These are phyloP conservation scores for Chondrus crispus DNA, from an alignment of 23 red algal species.

Conservation along the genomic window DNA sequence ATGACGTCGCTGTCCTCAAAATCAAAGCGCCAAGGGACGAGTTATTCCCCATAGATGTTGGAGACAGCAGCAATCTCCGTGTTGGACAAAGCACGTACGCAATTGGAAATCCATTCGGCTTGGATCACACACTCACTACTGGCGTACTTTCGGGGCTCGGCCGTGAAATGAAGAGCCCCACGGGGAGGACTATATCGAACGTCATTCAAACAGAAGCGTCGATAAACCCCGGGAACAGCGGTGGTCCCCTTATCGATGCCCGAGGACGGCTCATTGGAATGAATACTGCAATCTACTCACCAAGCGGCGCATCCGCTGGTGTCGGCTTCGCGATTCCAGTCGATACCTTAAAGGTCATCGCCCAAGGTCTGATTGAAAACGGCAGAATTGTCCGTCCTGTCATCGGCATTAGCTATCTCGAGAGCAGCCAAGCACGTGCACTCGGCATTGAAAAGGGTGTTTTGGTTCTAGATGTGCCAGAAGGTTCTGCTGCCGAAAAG, in stretches of 20 bases:
- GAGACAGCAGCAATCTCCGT: constrained; percentile 41
- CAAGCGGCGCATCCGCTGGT: constrained; percentile 80
- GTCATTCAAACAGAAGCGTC: constrained; percentile 95
- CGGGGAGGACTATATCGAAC: constrained; percentile 90
- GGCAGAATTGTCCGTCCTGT: constrained; percentile 91
- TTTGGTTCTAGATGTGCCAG: constrained; percentile 84
- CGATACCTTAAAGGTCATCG: constrained; percentile 90
- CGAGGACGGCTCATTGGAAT: constrained; percentile 88
- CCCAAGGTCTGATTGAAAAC: constrained; percentile 83
- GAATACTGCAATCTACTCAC: constrained; percentile 95
- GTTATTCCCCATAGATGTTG: constrained; percentile 69
- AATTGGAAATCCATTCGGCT: constrained; percentile 98
- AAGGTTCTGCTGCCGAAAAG: constrained; percentile 69
- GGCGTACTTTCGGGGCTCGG: constrained; percentile 94
- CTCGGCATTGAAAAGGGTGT: constrained; percentile 92
- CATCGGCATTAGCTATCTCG: constrained; percentile 97
- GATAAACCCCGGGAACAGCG: constrained; percentile 98
- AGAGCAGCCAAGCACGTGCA: constrained; percentile 80
- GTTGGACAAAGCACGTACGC: constrained; percentile 97
- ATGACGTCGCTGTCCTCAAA: constrained; percentile 93
- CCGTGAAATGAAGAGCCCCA: constrained; percentile 92
- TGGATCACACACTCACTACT: constrained; percentile 92
- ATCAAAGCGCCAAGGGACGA: constrained; percentile 76
- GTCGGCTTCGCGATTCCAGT: constrained; percentile 98
- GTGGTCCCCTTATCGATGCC: constrained; percentile 90